Base-by-base conservation (phyloP, 2,329 filamentous ascomycete species). In the Colletotrichum scovillei region DNA sequence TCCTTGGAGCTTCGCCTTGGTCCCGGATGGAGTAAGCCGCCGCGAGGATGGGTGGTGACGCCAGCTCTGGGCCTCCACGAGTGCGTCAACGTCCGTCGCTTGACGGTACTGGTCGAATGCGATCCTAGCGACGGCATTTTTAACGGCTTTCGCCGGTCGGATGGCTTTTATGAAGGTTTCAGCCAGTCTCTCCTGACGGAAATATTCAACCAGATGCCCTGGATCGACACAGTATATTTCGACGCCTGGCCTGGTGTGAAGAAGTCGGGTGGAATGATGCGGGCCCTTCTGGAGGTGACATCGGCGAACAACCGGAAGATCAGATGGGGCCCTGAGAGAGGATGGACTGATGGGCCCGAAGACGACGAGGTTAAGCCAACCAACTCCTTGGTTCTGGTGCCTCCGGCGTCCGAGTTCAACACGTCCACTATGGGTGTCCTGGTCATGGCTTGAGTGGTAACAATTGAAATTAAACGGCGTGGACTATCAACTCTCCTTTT, bases 111-210 rank as follows among this genome's bases (percentile, higher is more conserved):
- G 78, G 89, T 95, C 28, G 91, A 95, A 80, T 89, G 89, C 75
- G 93, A 95, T 78, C 93, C 93, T 0, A 93, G 91, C 65, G 88
- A 92, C 76, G 87, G 86, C 32, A 84, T 91, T 24, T 94, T 94
- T 77, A 88, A 89, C 67, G 93, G 92, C 0, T 95, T 93, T 77
- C 88, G 92, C 16, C 87, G 88, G 30, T 86, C 87, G 1, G 88
- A 92, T 30, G 89, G 91, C 1, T 94, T 93, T 75, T 95, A 94
- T 78, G 93, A 94, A 73, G 81, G 81, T 5, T 95, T 95, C 78
- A 91, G 89, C 30, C 83, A 87, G 12, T 82, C 84, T 1, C 81
- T 95, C 32, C 79, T 95, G 7, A 81, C 83, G 4, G 85, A 84
- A 8, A 86, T 95, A 3, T 78, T 95, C 2, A 82, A 84, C 1